A percentile compares a stretch with the other conserved stretches of the same genome.
Conservation (phyloP, 2,329 filamentous ascomycete genomes). For the Grosmannia serpens region DNA sequence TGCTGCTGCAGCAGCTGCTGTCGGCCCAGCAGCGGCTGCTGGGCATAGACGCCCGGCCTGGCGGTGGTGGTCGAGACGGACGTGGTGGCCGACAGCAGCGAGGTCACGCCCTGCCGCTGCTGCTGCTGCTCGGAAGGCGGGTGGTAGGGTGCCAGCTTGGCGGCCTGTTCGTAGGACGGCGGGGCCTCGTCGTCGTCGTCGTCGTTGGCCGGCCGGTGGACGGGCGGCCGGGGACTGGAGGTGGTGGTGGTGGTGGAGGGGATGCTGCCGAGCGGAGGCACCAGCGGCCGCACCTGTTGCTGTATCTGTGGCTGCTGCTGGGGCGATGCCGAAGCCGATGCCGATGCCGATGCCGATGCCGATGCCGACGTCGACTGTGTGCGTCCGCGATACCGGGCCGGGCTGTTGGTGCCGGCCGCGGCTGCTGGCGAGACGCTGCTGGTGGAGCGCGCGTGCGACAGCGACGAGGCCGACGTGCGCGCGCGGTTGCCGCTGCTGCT, state of each 20-base stretch:
- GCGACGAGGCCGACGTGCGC: neutral
- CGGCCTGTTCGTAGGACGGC: slow-evolving; percentile 46
- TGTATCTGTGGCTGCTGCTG: neutral
- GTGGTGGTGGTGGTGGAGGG: neutral
- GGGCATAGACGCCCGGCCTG: neutral
- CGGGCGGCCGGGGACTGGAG: slow-evolving; percentile 13
- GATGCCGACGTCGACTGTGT: neutral
- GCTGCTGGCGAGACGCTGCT: neutral
- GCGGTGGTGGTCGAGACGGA: neutral
- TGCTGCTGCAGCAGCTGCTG: neutral
- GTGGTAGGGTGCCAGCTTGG: slow-evolving; percentile 37
- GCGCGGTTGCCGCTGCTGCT: neutral
- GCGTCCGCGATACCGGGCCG: neutral
- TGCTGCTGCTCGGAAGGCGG: slow-evolving; percentile 34
- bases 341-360: slow-evolving; percentile 1
- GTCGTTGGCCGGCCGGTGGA: slow-evolving; percentile 23
- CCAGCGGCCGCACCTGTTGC: neutral
- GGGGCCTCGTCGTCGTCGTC: slow-evolving; percentile 36
- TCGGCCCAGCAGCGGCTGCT: neutral
- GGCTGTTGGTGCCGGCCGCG: neutral
- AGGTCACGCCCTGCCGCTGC: neutral
- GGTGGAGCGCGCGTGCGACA: neutral
- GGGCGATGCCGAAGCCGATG: neutral
- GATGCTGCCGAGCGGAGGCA: neutral
- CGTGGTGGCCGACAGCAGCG: neutral